Conservation (phyloP, 2,329 filamentous ascomycete genomes). For the Paecilomyces sp. region DNA sequence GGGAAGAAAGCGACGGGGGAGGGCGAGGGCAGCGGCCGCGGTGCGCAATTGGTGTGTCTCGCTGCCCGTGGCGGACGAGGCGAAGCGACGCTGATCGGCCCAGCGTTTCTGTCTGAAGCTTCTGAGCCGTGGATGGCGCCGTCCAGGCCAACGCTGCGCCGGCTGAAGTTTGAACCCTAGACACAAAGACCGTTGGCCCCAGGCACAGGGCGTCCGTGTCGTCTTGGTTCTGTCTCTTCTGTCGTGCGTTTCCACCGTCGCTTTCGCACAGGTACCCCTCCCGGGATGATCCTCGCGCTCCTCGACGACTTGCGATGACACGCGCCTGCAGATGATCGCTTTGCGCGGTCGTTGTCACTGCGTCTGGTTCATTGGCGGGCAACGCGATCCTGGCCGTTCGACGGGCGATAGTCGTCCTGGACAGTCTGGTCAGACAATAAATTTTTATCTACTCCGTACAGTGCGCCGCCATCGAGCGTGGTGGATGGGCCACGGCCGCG, state of each 20-base stretch:
- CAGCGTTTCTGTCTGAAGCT: background rate
- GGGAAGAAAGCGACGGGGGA: conserved; percentile 8
- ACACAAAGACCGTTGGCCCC: background rate
- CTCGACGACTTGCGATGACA: background rate
- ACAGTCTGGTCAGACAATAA: background rate
- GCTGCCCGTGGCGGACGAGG: conserved; percentile 8
- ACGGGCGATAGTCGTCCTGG: background rate
- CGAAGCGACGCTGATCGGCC: background rate
- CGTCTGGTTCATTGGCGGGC: no score
- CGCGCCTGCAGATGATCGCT: background rate
- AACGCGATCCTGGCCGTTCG: background rate
- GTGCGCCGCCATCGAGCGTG: background rate
- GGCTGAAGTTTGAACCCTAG: background rate
- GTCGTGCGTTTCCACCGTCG: background rate
- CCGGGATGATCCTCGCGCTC: background rate
- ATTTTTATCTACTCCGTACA: background rate
- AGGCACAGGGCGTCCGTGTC: background rate
- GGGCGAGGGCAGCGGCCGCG: conserved; percentile 5
- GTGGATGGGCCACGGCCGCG: background rate
- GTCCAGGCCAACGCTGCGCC: background rate
- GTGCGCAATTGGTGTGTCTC: conserved; percentile 11
- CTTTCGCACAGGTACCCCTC: background rate
- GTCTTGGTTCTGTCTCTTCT: no score
- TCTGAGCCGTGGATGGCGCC: background rate
- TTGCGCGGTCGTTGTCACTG: background rate